Conservation (phyloP, 2,329 filamentous ascomycete genomes). For the Botrytis byssoidea region DNA sequence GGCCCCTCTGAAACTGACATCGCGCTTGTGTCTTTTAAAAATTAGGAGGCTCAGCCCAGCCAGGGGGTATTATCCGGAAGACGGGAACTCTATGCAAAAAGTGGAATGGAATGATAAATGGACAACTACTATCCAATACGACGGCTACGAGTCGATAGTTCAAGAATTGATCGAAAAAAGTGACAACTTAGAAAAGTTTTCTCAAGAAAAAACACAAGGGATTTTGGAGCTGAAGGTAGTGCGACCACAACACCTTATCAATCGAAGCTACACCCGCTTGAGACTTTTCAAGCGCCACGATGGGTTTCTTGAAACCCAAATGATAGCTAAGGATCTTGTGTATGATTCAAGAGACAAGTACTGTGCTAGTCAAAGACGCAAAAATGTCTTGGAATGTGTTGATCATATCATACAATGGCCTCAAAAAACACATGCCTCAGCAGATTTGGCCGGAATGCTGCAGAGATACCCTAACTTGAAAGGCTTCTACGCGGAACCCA, state of each 20-base stretch:
- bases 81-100: conserved; percentile 45
- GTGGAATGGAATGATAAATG: conserved; percentile 45
- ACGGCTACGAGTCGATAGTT: conserved; percentile 30
- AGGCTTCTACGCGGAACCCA: conserved; percentile 40
- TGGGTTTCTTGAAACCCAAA: not conserved
- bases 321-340: not conserved
- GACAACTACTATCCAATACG: conserved; percentile 44
- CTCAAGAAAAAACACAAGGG: not conserved
- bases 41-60: conserved; percentile 37
- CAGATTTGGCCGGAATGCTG: conserved; percentile 35
- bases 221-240: not conserved
- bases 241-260: conserved; percentile 19
- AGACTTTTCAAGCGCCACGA: not conserved
- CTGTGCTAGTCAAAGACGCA: conserved; percentile 8
- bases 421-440: conserved; percentile 30
- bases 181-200: conserved; percentile 27
- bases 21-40: conserved; percentile 8
- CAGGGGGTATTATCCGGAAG: conserved; percentile 46
- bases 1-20: conserved; percentile 22
- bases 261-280: conserved; percentile 23
- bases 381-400: conserved; percentile 33
- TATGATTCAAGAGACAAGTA: conserved; percentile 27
- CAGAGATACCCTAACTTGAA: conserved; percentile 41
- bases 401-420: conserved; percentile 34
- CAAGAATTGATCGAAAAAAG: conserved; percentile 26